Conservation (phyloP, 2,329 filamentous ascomycete species). For the Monosporascus sp. region DNA sequence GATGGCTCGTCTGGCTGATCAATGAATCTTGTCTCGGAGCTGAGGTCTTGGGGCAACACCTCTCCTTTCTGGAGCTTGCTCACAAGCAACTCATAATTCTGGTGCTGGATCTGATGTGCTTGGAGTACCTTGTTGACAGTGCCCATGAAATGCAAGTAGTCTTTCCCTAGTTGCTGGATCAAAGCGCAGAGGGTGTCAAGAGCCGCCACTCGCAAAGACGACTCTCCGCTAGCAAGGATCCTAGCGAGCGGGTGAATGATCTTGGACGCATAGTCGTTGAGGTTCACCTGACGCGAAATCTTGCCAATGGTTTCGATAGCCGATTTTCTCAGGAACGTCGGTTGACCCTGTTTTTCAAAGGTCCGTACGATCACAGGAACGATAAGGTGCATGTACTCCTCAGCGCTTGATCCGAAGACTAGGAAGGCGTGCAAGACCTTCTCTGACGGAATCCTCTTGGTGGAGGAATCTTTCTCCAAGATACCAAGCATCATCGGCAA, state of each 20-base stretch:
- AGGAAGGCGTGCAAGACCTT: conserved; percentile 91
- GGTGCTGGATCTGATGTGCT: conserved; percentile 75
- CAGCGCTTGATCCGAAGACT: conserved; percentile 89
- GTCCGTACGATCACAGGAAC: conserved; percentile 91
- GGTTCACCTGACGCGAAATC: conserved; percentile 90
- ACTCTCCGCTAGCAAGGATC: conserved; percentile 70
- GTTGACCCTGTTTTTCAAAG: conserved; percentile 85
- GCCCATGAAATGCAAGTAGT: conserved; percentile 90
- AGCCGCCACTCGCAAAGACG: conserved; percentile 70
- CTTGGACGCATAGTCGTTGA: conserved; percentile 93
- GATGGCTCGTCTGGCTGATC: conserved; percentile 75
- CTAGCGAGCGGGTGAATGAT: conserved; percentile 92
- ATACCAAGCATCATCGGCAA: conserved; percentile 92
- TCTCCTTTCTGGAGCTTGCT: conserved; percentile 93
- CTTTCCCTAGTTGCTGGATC: conserved; percentile 91
- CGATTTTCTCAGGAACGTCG: conserved; percentile 71
- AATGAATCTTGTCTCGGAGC: conserved; percentile 75
- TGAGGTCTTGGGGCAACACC: conserved; percentile 89
- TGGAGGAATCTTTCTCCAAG: conserved; percentile 76
- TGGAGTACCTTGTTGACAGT: conserved; percentile 86
- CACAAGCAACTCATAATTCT: conserved; percentile 88
- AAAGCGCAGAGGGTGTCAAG: conserved; percentile 92
- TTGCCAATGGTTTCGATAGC: conserved; percentile 95
- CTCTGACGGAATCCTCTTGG: conserved; percentile 76
- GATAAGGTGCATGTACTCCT: conserved; percentile 99